Evolutionary conservation across 164 flowering plant species (phyloP).

Genomic region (grape (Vitis vinifera)): ASM3070453v1 NC_081811.1:23281501-23282000

Average conservation of each 20-base stretch:
- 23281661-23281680: too few relatives aligned
- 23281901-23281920: constrained; percentile 83
- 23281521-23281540: too few relatives aligned
- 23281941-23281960: constrained; percentile 79
- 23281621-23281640: too few relatives aligned
- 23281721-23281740: too few relatives aligned
- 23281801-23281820: constrained; percentile 4
- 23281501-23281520: too few relatives aligned
- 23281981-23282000: not conserved
- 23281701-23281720: too few relatives aligned
- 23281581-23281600: too few relatives aligned
- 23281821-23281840: not conserved
- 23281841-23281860: not conserved
- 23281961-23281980: constrained; percentile 7
- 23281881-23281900: constrained; percentile 63
- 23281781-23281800: not conserved
- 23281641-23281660: too few relatives aligned
- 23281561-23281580: too few relatives aligned
- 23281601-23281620: too few relatives aligned
- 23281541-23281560: too few relatives aligned
- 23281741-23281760: not conserved
- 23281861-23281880: constrained; percentile 7
- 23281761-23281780: not conserved
- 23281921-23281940: constrained; percentile 78
- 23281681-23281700: too few relatives aligned